These are phyloP conservation scores for Tribonema minus DNA, from an alignment of 108 stramenopile species.

Conservation along the genomic window DNA sequence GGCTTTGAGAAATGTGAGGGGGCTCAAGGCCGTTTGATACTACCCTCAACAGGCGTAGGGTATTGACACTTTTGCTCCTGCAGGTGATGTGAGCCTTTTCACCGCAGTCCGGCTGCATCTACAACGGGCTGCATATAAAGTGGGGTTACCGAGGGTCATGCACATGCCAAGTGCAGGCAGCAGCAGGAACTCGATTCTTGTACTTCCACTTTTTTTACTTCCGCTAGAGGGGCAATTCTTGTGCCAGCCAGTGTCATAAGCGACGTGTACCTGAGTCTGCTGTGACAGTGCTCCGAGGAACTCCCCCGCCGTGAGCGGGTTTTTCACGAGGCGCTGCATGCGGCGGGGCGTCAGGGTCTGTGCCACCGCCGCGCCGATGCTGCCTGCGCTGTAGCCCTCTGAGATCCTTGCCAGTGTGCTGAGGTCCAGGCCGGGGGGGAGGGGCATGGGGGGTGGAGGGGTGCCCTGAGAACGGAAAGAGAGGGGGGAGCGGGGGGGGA, in stretches of 20 bases:
- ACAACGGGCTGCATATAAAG: no score
- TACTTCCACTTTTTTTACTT: constrained; percentile 15
- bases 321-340: constrained; percentile 48
- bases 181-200: no score
- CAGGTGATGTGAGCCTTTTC: no score
- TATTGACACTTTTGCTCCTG: no score
- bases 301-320: constrained; percentile 53
- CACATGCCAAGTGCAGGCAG: no score
- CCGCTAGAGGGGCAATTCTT: background rate
- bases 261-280: constrained; percentile 27
- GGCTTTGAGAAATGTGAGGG: no score
- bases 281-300: constrained; percentile 49
- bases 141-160: no score
- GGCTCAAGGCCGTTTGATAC: no score
- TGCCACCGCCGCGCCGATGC: constrained; percentile 55
- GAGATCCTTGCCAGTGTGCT: constrained; percentile 64
- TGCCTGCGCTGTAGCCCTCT: constrained; percentile 68
- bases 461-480: no score
- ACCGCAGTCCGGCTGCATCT: no score
- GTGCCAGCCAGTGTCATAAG: background rate
- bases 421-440: constrained; percentile 54
- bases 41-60: no score
- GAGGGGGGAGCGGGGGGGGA: no score
- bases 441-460: background rate
- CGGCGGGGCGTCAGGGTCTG: constrained; percentile 59